Percentiles rank a stretch among this genome's conserved stretches.
These are phyloP conservation scores for Cladochytrium replicatum DNA, from an alignment of 192 early-diverging fungal genomes.

Conservation along the genomic window DNA sequence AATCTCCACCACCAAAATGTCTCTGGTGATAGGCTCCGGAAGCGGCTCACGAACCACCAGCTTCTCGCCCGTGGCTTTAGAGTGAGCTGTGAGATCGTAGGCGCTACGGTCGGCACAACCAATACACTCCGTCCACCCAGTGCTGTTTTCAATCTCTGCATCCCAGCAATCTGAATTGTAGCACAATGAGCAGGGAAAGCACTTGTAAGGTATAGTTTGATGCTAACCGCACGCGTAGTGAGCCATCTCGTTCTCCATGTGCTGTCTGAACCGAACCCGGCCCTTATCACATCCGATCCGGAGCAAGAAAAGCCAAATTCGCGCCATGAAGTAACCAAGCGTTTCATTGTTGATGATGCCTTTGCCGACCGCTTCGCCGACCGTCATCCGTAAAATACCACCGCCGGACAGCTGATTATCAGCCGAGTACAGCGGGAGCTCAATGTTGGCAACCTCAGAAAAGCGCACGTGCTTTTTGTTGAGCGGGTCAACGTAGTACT, in stretches of 20 bases:
- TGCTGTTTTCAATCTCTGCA: constrained; percentile 88
- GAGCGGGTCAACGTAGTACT: constrained; percentile 94
- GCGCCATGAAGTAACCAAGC: constrained; percentile 94
- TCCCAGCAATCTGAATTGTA: too few relatives aligned
- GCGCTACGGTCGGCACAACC: constrained; percentile 99
- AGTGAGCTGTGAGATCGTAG: constrained; percentile 90
- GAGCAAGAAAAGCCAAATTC: constrained; percentile 85
- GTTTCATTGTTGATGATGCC: constrained; percentile 93
- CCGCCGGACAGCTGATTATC: constrained; percentile 67
- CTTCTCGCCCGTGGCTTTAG: constrained; percentile 81
- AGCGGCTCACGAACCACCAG: constrained; percentile 86
- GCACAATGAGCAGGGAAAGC: constrained; percentile 18
- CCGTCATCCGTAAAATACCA: constrained; percentile 59
- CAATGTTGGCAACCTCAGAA: constrained; percentile 67
- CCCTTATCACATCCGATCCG: constrained; percentile 81
- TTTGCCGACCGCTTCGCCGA: constrained; percentile 86
- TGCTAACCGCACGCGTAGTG: constrained; percentile 87
- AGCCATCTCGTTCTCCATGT: constrained; percentile 99
- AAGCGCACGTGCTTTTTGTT: constrained; percentile 92
- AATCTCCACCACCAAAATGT: constrained; percentile 72
- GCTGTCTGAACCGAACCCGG: constrained; percentile 91
- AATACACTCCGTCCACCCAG: constrained; percentile 99
- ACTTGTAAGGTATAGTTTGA: constrained; percentile 1
- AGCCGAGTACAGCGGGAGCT: constrained; percentile 67
- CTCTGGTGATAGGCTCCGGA: constrained; percentile 65